Conservation (phyloP, 352 stramenopile genomes). For the Blastocystis sp. region DNA sequence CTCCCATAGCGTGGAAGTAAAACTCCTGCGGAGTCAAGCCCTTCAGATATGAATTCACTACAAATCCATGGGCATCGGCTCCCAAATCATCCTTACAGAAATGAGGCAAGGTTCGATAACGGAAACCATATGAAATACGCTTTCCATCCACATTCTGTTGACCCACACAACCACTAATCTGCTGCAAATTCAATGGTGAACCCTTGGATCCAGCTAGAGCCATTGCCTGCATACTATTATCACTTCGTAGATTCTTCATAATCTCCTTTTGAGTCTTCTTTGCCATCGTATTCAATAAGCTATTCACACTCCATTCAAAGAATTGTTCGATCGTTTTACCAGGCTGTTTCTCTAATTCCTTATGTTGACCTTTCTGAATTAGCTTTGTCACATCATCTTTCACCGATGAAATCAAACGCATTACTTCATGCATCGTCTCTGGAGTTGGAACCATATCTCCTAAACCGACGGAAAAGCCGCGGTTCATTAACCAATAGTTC, state of each 20-base stretch:
- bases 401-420: conserved; percentile 93
- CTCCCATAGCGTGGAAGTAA: conserved; percentile 98
- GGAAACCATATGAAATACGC: conserved; percentile 84
- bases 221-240: conserved; percentile 98
- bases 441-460: conserved; percentile 95
- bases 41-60: conserved; percentile 98
- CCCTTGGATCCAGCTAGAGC: conserved; percentile 96
- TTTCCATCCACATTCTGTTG: conserved; percentile 86
- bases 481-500: conserved; percentile 95
- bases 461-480: conserved; percentile 94
- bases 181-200: conserved; percentile 98
- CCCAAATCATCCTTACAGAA: conserved; percentile 91
- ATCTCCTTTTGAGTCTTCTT: conserved; percentile 90
- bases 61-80: conserved; percentile 92
- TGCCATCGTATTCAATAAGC: conserved; percentile 82
- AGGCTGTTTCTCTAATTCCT: conserved; percentile 90
- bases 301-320: conserved; percentile 95
- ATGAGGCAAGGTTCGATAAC: conserved; percentile 87
- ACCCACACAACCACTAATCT: conserved; percentile 97
- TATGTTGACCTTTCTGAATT: conserved; percentile 90
- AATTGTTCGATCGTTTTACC: conserved; percentile 96
- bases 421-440: conserved; percentile 91
- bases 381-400: conserved; percentile 84
- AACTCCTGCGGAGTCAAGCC: conserved; percentile 88
- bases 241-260: conserved; percentile 88